phyloP scores from a whole-genome alignment of 2,329 filamentous ascomycete genomes.

The Sordariomycetes sp. region DNA sequence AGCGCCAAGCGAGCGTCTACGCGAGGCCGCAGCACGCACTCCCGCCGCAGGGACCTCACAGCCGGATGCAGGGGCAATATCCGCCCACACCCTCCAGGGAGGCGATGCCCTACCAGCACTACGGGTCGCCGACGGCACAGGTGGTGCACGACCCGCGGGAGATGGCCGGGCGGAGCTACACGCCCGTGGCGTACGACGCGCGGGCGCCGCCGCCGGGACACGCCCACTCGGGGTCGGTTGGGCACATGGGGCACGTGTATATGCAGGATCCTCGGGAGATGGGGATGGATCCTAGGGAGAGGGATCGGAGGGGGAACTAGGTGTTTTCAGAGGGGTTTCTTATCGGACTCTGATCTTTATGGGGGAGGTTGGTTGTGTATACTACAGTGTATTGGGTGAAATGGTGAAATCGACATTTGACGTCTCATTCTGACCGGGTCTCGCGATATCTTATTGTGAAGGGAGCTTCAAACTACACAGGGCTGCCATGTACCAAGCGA shows the following conservation, averaged over 20 bases:
- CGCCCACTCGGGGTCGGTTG: neutral
- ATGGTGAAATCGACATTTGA: no score
- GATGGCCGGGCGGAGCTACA: slow-evolving; percentile 32
- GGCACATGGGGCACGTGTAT: slow-evolving; percentile 11
- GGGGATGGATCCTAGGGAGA: slow-evolving; percentile 18
- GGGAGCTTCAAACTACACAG: no score
- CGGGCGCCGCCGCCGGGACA: slow-evolving; percentile 22
- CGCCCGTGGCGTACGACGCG: slow-evolving; percentile 30
- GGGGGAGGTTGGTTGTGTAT: neutral
- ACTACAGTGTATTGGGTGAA: neutral
- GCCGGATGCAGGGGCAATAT: slow-evolving; percentile 10
- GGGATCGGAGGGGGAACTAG: slow-evolving; percentile 21
- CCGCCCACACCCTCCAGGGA: neutral
- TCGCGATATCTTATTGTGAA: no score
- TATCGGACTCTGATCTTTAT: neutral
- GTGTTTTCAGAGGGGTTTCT: neutral
- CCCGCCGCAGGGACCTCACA: slow-evolving; percentile 18
- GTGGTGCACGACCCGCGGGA: slow-evolving; percentile 29
- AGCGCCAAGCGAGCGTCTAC: neutral
- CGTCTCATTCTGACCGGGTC: no score
- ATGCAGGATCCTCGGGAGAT: slow-evolving; percentile 20
- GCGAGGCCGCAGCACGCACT: neutral
- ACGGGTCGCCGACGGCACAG: slow-evolving; percentile 30
- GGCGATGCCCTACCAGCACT: slow-evolving; percentile 27
- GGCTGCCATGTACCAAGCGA: no score